These are phyloP conservation scores for Fraxinus sp. DNA, from an alignment of 305 asterid species.

Conservation along the genomic window DNA sequence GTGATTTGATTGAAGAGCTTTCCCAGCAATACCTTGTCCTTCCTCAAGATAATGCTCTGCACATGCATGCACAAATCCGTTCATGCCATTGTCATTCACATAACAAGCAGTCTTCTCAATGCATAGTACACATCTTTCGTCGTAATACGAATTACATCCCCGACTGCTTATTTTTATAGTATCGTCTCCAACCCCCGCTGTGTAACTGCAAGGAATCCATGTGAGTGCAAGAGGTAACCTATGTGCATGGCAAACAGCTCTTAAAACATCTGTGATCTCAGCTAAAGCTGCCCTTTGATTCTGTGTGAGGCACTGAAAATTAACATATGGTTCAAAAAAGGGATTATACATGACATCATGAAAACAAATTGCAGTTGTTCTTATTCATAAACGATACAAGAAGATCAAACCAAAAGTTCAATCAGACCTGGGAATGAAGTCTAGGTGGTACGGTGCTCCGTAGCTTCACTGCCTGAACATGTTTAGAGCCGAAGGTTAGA, in stretches of 20 bases:
- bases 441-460: constrained; percentile 48
- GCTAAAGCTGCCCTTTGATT: constrained; percentile 60
- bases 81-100: constrained; percentile 42
- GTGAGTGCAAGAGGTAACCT: constrained; percentile 67
- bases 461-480: constrained; percentile 61
- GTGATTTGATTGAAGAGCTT: constrained; percentile 61
- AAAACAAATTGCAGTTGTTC: not conserved
- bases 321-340: not conserved
- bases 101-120: constrained; percentile 53
- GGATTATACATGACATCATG: not conserved
- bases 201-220: constrained; percentile 62
- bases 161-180: constrained; percentile 14
- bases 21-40: constrained; percentile 80
- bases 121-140: constrained; percentile 39
- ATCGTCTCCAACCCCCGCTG: constrained; percentile 26
- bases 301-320: constrained; percentile 48
- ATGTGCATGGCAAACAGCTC: constrained; percentile 63
- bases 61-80: constrained; percentile 66
- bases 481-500: not conserved
- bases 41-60: constrained; percentile 53
- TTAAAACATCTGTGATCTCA: constrained; percentile 58
- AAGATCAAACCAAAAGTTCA: not conserved
- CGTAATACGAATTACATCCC: constrained; percentile 24
- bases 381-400: not conserved
- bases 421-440: constrained; percentile 50